Percentiles rank a stretch among this genome's conserved stretches.
These are phyloP conservation scores for Saccharomyces hybrid DNA, from an alignment of 1,139 yeast genomes.

Conservation along the genomic window DNA sequence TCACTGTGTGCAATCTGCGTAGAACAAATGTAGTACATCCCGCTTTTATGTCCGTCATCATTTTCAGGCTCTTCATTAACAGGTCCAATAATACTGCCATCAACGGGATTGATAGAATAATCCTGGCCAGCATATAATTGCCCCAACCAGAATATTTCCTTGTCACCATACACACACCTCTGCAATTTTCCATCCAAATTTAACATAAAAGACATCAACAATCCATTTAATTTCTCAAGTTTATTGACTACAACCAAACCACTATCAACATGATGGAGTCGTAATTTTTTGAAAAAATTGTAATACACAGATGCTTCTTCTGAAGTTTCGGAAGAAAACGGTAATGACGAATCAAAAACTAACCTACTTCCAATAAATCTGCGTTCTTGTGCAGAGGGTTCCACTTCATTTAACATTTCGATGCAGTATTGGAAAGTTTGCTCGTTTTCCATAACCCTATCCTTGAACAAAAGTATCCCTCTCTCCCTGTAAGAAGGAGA, in stretches of 20 bases:
- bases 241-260: constrained; percentile 43
- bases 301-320: constrained; percentile 18
- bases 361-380: constrained; percentile 32
- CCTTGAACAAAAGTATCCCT: constrained; percentile 46
- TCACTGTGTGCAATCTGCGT: constrained; percentile 63
- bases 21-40: constrained; percentile 42
- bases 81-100: constrained; percentile 13
- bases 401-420: constrained; percentile 35
- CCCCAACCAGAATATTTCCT: constrained; percentile 57
- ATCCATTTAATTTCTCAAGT: constrained; percentile 36
- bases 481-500: constrained; percentile 34
- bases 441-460: constrained; percentile 38
- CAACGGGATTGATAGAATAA: constrained; percentile 27
- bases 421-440: constrained; percentile 32
- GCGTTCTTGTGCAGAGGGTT: constrained; percentile 39
- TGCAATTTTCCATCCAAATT: constrained; percentile 36
- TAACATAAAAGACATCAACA: constrained; percentile 39
- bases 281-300: constrained; percentile 30
- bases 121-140: constrained; percentile 46
- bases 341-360: constrained; percentile 23
- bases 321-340: constrained; percentile 3
- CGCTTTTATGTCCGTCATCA: constrained; percentile 10
- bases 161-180: constrained; percentile 48
- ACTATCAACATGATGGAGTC: constrained; percentile 44
- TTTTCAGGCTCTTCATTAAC: constrained; percentile 4